These are phyloP conservation scores for Parachaetomium inaequale DNA, from an alignment of 495 filamentous ascomycete species.

Conservation along the genomic window DNA sequence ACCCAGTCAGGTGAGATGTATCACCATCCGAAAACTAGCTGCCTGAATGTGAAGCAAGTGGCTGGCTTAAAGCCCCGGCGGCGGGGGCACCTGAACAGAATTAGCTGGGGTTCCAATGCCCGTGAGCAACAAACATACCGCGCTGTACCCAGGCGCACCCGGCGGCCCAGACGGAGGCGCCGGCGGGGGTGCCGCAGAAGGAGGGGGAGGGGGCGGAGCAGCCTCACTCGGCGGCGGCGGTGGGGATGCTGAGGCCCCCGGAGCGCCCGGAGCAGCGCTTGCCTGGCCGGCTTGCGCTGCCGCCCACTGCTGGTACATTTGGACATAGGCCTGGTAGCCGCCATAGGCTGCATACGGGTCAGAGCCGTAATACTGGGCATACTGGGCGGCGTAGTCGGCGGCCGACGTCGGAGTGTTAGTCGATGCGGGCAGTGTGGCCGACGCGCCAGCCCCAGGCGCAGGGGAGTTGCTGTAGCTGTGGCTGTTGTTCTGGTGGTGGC, in stretches of 20 bases:
- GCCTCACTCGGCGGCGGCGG: conserved; percentile 61
- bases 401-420: conserved; percentile 39
- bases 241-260: conserved; percentile 49
- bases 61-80: conserved; percentile 49
- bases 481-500: conserved; percentile 37
- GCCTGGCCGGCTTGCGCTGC: conserved; percentile 31
- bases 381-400: conserved; percentile 68
- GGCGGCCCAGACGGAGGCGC: conserved; percentile 64
- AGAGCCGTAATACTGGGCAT: conserved; percentile 74
- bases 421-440: conserved; percentile 35
- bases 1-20: neutral
- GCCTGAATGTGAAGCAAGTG: neutral
- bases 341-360: conserved; percentile 94
- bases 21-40: neutral
- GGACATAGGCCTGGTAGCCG: conserved; percentile 72
- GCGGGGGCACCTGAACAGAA: conserved; percentile 48
- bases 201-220: conserved; percentile 62
- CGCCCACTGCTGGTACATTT: conserved; percentile 64
- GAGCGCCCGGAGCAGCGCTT: conserved; percentile 30
- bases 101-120: conserved; percentile 14
- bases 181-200: conserved; percentile 48
- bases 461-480: conserved; percentile 37
- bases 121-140: conserved; percentile 48
- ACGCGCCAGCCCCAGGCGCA: conserved; percentile 34
- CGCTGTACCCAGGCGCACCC: conserved; percentile 60